phyloP scores from a whole-genome alignment of 2,329 filamentous ascomycete species.

The Neodidymelliopsis sp. region DNA sequence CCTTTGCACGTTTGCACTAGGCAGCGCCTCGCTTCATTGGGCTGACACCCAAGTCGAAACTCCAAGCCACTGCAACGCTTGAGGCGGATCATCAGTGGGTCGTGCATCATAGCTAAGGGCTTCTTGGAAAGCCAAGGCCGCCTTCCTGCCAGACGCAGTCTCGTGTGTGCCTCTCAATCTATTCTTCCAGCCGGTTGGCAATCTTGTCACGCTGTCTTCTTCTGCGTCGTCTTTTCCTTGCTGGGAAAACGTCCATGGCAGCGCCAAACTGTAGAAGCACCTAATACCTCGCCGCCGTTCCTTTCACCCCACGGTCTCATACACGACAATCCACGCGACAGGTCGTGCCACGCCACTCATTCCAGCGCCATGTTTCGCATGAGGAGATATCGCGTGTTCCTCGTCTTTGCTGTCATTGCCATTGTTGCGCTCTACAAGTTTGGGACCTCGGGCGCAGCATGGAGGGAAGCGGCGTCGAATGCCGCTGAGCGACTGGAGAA shows the following conservation, averaged over 20 bases:
- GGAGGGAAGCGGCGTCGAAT: conserved; percentile 35
- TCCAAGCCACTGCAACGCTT: conserved; percentile 7
- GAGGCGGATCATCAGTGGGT: conserved; percentile 23
- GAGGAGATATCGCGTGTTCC: conserved; percentile 68
- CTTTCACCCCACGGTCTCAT: too few species aligned
- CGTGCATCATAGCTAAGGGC: conserved; percentile 24
- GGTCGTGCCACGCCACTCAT: conserved; percentile 12
- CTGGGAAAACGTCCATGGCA: conserved; percentile 26
- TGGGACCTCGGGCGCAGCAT: conserved; percentile 54
- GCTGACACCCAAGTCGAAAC: background rate
- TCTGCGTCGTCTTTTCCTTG: conserved; percentile 5
- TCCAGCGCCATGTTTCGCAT: conserved; percentile 61
- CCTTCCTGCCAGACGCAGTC: conserved; percentile 21
- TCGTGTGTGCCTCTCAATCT: conserved; percentile 23
- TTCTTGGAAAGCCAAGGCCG: conserved; percentile 33
- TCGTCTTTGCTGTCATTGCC: conserved; percentile 63
- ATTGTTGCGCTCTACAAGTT: conserved; percentile 64
- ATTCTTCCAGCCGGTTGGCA: conserved; percentile 5
- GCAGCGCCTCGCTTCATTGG: background rate
- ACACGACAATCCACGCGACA: too few species aligned
- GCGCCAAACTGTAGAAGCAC: conserved; percentile 17
- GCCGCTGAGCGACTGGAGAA: conserved; percentile 27
- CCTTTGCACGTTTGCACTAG: too few species aligned
- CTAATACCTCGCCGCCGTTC: background rate
- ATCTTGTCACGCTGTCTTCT: conserved; percentile 13